Evolutionary conservation across 805 yeast genomes (phyloP).

Genomic region (Phaffomyces opuntiae): DNA sequence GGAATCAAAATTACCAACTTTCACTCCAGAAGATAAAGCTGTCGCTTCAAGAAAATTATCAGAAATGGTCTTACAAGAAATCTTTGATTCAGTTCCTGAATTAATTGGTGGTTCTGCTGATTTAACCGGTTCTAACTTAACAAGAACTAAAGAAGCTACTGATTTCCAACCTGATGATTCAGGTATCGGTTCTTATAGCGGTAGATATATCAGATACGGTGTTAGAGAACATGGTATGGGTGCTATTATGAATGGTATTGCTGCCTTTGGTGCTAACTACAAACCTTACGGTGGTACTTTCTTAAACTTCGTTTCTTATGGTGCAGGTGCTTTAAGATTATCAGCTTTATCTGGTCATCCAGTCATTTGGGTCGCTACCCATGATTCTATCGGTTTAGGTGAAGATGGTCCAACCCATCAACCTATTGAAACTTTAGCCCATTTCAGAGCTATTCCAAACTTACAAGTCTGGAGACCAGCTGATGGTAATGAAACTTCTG

Average conservation of each 20-base stretch:
- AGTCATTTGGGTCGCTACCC: conserved; percentile 82
- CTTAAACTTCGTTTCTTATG: conserved; percentile 85
- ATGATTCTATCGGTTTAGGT: conserved; percentile 86
- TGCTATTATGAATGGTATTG: conserved; percentile 95
- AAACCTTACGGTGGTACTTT: conserved; percentile 95
- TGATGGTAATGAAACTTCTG: conserved; percentile 84
- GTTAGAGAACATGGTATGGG: conserved; percentile 99
- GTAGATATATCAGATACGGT: conserved; percentile 96
- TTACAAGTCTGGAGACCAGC: conserved; percentile 88
- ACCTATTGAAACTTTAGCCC: conserved; percentile 85
- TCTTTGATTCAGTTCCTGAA: conserved; percentile 71
- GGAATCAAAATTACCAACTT: conserved; percentile 71
- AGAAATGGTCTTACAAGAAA: conserved; percentile 62
- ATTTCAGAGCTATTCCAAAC: conserved; percentile 81
- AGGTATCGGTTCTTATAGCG: conserved; percentile 77
- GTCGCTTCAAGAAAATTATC: conserved; percentile 93
- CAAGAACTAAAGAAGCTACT: conserved; percentile 74
- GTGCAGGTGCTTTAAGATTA: conserved; percentile 82
- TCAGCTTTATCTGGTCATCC: conserved; percentile 81
- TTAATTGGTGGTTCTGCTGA: conserved; percentile 97
- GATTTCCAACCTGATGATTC: conserved; percentile 89
- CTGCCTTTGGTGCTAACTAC: conserved; percentile 82
- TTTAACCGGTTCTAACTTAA: conserved; percentile 93
- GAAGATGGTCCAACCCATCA: conserved; percentile 94
- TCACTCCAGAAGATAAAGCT: conserved; percentile 70